phyloP scores from a whole-genome alignment of 2,329 filamentous ascomycete species.

The Dendryphion nanum region DNA sequence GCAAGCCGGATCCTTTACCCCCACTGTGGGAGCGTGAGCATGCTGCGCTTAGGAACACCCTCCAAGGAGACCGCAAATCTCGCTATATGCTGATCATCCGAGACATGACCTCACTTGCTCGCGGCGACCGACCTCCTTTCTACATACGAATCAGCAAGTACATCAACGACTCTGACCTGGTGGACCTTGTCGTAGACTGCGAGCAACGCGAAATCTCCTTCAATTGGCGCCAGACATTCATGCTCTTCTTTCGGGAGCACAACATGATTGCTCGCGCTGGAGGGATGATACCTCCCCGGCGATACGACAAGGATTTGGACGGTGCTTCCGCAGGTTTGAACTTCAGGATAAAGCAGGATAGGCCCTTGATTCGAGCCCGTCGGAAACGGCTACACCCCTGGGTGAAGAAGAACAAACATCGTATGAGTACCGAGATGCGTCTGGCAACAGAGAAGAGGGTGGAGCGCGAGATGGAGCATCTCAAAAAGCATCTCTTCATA shows the following conservation, averaged over 20 bases:
- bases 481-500: slow-evolving; percentile 5
- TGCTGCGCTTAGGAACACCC: slow-evolving; percentile 5
- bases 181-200: slow-evolving; percentile 13
- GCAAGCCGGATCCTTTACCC: slow-evolving; percentile 1
- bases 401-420: slow-evolving; percentile 13
- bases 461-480: slow-evolving; percentile 4
- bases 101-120: slow-evolving; percentile 14
- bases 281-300: too few relatives aligned
- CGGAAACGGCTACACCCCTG: slow-evolving; percentile 14
- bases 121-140: slow-evolving; percentile 18
- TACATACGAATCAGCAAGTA: slow-evolving; percentile 12
- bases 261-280: slow-evolving; percentile 8
- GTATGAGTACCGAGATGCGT: slow-evolving; percentile 13
- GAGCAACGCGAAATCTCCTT: slow-evolving; percentile 14
- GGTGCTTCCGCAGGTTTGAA: slow-evolving; percentile 1
- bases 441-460: slow-evolving; percentile 9
- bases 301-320: slow-evolving; percentile 11
- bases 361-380: slow-evolving; percentile 8
- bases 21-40: slow-evolving; percentile 15
- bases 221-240: slow-evolving; percentile 14
- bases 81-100: slow-evolving; percentile 8
- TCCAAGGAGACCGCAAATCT: slow-evolving; percentile 5
- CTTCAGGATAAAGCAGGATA: background rate
- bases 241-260: slow-evolving; percentile 15
- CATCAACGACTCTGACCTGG: slow-evolving; percentile 16